Conservation (phyloP, 2,329 filamentous ascomycete genomes). For the Didymella glomerata region DNA sequence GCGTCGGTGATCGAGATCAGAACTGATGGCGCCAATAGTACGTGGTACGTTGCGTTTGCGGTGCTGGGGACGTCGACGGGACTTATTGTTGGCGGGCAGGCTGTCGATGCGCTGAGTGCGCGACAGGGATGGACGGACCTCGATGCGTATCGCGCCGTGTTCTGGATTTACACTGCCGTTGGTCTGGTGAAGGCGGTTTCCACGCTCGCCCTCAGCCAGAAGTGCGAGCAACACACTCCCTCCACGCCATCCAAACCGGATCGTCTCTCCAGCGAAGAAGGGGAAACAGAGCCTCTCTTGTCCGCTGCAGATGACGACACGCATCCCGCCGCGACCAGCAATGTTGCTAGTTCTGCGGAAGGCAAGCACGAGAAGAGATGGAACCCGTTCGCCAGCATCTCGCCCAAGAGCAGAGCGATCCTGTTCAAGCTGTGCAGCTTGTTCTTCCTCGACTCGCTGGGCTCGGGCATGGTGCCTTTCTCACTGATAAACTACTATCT, state of each 20-base stretch:
- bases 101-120: constrained; percentile 45
- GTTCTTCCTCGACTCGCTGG: constrained; percentile 74
- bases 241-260: background rate
- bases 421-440: constrained; percentile 71
- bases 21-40: constrained; percentile 26
- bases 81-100: constrained; percentile 47
- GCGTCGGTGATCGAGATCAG: no score
- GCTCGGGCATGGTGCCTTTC: constrained; percentile 70
- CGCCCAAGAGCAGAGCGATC: constrained; percentile 61
- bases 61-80: constrained; percentile 49
- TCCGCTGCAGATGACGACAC: constrained; percentile 15
- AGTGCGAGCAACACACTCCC: constrained; percentile 46
- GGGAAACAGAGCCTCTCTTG: constrained; percentile 37
- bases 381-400: constrained; percentile 63
- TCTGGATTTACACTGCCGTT: constrained; percentile 55
- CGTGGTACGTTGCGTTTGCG: constrained; percentile 53
- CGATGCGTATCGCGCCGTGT: constrained; percentile 53
- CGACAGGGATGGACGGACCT: constrained; percentile 48
- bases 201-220: constrained; percentile 50
- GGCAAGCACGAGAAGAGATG: constrained; percentile 25
- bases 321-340: background rate
- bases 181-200: constrained; percentile 52
- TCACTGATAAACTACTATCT: constrained; percentile 62
- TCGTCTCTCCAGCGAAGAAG: background rate
- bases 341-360: background rate